A percentile compares a stretch with the other conserved stretches of the same genome.
Evolutionary conservation across 805 yeast species (phyloP).

Genomic region (Candida anglica): DNA sequence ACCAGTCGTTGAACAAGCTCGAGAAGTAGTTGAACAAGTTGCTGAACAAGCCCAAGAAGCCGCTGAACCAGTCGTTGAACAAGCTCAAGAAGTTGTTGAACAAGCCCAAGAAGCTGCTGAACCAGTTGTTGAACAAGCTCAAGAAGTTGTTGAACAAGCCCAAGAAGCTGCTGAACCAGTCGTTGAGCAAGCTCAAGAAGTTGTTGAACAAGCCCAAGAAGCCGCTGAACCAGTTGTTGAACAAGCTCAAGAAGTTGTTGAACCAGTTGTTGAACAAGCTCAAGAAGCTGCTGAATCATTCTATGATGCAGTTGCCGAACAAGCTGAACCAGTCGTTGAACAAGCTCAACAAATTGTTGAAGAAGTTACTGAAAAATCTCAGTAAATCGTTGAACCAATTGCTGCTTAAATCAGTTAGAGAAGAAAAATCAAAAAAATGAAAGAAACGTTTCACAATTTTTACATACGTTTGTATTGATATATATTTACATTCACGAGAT

Average conservation of each 20-base stretch:
- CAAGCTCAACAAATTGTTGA: neutral
- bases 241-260: slow-evolving; percentile 4
- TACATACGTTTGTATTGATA: no score
- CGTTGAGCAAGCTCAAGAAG: slow-evolving; percentile 1
- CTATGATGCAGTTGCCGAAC: neutral
- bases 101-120: slow-evolving; percentile 1
- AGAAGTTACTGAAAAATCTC: neutral
- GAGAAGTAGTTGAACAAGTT: slow-evolving; percentile 1
- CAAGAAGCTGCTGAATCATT: neutral
- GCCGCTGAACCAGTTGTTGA: slow-evolving; percentile 1
- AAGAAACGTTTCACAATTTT: neutral
- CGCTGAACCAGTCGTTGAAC: slow-evolving; percentile 1
- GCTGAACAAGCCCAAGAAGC: slow-evolving; percentile 1
- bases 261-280: slow-evolving; percentile 3
- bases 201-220: neutral
- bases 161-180: no score
- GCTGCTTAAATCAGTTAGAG: no score
- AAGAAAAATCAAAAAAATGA: neutral
- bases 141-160: neutral
- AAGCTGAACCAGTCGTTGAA: neutral
- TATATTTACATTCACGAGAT: no score
- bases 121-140: slow-evolving; percentile 2
- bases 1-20: slow-evolving; percentile 3
- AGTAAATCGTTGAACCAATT: neutral
- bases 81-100: neutral